Evolutionary conservation across 1,284 basidiomycete genomes (phyloP).

Genomic region (Pseudozyma tsukubaensis): DNA sequence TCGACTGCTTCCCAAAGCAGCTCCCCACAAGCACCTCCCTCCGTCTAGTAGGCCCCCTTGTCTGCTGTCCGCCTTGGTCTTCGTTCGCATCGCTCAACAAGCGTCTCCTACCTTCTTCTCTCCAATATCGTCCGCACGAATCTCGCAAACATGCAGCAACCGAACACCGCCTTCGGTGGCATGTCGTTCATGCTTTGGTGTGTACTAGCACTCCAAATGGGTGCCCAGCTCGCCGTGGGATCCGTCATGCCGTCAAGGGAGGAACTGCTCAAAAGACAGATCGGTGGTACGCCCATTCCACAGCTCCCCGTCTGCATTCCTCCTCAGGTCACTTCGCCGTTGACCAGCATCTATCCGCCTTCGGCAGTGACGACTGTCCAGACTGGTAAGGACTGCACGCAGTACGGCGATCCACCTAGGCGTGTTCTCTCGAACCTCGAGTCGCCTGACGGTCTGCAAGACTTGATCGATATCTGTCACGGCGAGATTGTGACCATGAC

Average conservation of each 20-base stretch:
- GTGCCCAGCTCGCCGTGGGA: slow-evolving; percentile 11
- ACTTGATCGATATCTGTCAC: slow-evolving; percentile 25
- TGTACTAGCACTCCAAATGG: slow-evolving; percentile 16
- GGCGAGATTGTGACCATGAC: slow-evolving; percentile 22
- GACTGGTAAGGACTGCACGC: slow-evolving; percentile 22
- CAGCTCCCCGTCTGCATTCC: slow-evolving; percentile 14
- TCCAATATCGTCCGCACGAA: too few species aligned
- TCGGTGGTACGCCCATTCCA: not conserved
- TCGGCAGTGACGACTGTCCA: slow-evolving; percentile 36
- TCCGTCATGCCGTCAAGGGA: slow-evolving; percentile 7
- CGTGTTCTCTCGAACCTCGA: slow-evolving; percentile 16
- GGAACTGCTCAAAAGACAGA: slow-evolving; percentile 19
- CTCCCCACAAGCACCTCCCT: too few species aligned
- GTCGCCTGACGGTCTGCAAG: slow-evolving; percentile 26
- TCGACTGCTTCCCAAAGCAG: too few species aligned
- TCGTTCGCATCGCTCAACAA: too few species aligned
- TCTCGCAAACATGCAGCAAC: slow-evolving; percentile 3
- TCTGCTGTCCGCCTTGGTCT: too few species aligned
- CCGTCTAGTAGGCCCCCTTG: too few species aligned
- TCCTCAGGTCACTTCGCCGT: slow-evolving; percentile 14
- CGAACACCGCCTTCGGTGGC: not conserved
- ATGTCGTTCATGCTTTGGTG: slow-evolving; percentile 21
- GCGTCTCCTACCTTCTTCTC: too few species aligned
- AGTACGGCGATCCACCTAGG: slow-evolving; percentile 26
- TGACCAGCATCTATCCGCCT: slow-evolving; percentile 16